Evolutionary conservation across 257 asterid species (phyloP), one percentile per base, ranked within the genome.

Genomic region (Solanum peruvianum): DNA sequence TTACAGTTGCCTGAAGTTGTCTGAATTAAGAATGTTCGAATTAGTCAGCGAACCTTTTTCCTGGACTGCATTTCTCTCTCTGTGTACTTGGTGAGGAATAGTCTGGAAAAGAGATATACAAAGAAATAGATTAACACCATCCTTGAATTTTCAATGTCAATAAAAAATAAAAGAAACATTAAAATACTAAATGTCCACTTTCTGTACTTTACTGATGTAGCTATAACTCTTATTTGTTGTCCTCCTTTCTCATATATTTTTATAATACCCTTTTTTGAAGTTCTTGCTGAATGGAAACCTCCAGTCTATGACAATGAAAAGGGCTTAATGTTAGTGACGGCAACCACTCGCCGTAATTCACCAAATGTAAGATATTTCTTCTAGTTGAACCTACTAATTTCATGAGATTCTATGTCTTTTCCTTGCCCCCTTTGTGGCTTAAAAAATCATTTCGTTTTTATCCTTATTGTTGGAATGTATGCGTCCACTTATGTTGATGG

Each of bases 241-340:
- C 56, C 71, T 58, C 70, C 85, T 82, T 45, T 87, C 62, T 86
- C 78, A 82, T 47, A 67, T 44, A 87, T 72, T 39, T 80, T 39
- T 80, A 29, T 84, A 52, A 86, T 60, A 84, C 45, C 21, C 62
- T 47, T 60, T 88, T 89, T 85, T 77, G 87, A 84, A 96, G 99
- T 96, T 88, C 97, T 96, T 87, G 95, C 99, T 87, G 99, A 96
- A 92, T 94, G 99, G 99, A 96, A 96, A 91, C 98, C 96, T 7
- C 99, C 98, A 39, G 97, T 97, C 15, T 95, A 97, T 88, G 97
- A 94, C 89, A 94, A 97, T 87, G 90, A 90, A 66, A 92, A 69
- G 42, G 99, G 99, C 58, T 88, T 97, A 91, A 90, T 76, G 82
- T 88, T 97, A 92, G 96, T 94, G 93, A 94, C 99, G 27, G 99